These are phyloP conservation scores for Hymenoscyphus salicellus DNA, from an alignment of 2,329 filamentous ascomycete species.

Conservation along the genomic window DNA sequence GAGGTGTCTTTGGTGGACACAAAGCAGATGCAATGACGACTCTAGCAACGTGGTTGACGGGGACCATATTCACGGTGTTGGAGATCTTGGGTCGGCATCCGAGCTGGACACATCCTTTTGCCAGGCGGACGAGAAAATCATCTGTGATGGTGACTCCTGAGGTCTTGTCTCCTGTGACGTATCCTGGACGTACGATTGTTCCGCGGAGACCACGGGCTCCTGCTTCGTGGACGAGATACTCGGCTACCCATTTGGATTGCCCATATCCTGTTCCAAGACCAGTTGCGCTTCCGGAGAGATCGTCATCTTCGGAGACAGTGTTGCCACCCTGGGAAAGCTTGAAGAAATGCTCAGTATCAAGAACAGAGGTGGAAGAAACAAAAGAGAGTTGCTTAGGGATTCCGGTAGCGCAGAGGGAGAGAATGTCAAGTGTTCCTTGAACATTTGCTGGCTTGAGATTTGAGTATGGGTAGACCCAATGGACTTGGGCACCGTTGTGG, in stretches of 20 bases:
- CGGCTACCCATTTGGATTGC: slow-evolving; percentile 79
- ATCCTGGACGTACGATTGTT: slow-evolving; percentile 77
- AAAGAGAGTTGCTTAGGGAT: slow-evolving; percentile 79
- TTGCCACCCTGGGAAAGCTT: slow-evolving; percentile 67
- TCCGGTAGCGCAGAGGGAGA: slow-evolving; percentile 72
- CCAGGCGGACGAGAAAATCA: slow-evolving; percentile 83
- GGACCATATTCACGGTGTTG: slow-evolving; percentile 88
- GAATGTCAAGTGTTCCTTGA: slow-evolving; percentile 70
- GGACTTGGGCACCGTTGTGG: slow-evolving; percentile 78
- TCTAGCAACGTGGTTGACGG: slow-evolving; percentile 78
- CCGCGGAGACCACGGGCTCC: slow-evolving; percentile 73
- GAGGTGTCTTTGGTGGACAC: slow-evolving; percentile 15
- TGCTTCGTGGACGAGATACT: slow-evolving; percentile 71
- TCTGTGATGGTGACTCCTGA: slow-evolving; percentile 76
- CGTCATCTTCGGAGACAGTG: slow-evolving; percentile 71
- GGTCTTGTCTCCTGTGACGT: slow-evolving; percentile 71
- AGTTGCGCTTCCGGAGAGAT: slow-evolving; percentile 70
- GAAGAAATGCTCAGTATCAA: slow-evolving; percentile 81
- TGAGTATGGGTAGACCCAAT: slow-evolving; percentile 80
- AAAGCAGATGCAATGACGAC: slow-evolving; percentile 74
- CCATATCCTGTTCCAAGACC: slow-evolving; percentile 86
- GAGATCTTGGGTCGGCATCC: slow-evolving; percentile 67
- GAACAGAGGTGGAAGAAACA: slow-evolving; percentile 75
- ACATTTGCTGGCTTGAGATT: slow-evolving; percentile 74
- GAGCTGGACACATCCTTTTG: slow-evolving; percentile 85